Conservation (phyloP, 2,329 filamentous ascomycete species). For the Pseudocercospora fuligena region DNA sequence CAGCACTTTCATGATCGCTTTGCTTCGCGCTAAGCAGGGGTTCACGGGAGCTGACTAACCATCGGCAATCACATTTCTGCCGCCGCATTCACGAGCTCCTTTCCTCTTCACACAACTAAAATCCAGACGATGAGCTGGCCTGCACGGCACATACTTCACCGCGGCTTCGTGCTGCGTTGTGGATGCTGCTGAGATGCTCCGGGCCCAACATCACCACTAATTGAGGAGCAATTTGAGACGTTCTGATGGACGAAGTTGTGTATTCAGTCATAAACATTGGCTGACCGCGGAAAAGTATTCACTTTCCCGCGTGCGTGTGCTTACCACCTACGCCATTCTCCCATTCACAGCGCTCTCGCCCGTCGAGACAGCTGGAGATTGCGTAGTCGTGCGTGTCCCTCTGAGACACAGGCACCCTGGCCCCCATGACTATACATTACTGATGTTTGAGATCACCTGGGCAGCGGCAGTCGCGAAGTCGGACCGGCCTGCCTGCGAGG, state of each 20-base stretch:
- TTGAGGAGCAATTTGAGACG: constrained; percentile 48
- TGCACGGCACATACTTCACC: constrained; percentile 51
- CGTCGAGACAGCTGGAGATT: not conserved
- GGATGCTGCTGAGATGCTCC: constrained; percentile 56
- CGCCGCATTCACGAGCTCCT: constrained; percentile 37
- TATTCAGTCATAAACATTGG: constrained; percentile 36
- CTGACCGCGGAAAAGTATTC: not conserved
- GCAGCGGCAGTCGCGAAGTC: not conserved
- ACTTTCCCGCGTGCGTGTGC: not conserved
- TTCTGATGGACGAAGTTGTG: constrained; percentile 49
- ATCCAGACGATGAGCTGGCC: constrained; percentile 76
- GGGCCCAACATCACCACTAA: constrained; percentile 52
- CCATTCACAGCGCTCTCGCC: not conserved
- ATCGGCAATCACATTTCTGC: not conserved
- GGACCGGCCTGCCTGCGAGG: not conserved
- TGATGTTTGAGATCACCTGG: not conserved
- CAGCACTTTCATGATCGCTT: not conserved
- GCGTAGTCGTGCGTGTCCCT: not conserved
- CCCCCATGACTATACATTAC: not conserved
- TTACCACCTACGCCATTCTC: not conserved
- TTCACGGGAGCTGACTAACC: not conserved
- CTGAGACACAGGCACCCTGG: not conserved
- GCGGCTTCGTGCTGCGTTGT: constrained; percentile 39
- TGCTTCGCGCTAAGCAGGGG: not conserved
- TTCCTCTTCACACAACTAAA: constrained; percentile 73